Evolutionary conservation across 257 asterid genomes (phyloP), one percentile per base, ranked within the genome.

Genomic region (Phtheirospermum japonicum): DNA sequence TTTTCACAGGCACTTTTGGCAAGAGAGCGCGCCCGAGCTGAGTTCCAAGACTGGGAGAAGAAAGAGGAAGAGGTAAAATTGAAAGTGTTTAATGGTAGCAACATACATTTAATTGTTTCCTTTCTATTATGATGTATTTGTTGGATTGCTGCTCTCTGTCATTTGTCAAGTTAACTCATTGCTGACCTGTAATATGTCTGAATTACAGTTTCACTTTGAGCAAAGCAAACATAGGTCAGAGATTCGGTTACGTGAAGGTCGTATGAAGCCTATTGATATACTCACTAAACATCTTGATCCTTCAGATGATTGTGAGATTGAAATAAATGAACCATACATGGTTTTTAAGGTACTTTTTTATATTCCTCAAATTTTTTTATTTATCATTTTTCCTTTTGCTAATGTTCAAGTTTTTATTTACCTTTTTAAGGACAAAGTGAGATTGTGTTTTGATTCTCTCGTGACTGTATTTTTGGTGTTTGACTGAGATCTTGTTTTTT

Each of bases 41-140:
- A 92, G 82, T 89, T 85, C 68, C 96, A 92, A 7, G 99, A 92
- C 71, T 92, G 97, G 99, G 99, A 92, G 82, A 92, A 92, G 89
- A 92, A 89, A 72, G 99, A 92, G 74, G 99, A 92, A 65, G 99
- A 92, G 86, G 96, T 83, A 68, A 43, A 23, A 23, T 23, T 23
- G 28, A 23, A 37, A 64, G 11, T 26, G 43, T 57, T 50, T 55
- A 40, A 30, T 43, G 18, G n/a, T 61, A 8, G 52, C 56, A 54
- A 32, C 52, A 63, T 65, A 34, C 40, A 39, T 6, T 46, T 56
- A n/a, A 11, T 26, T 61, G 2, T 26, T 46, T 63, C 67, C 50
- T 53, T 63, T 46, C 46, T 48, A 26, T 45, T 57, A 40, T 46
- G 49, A 40, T 40, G 42, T 33, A 43, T 37, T 58, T 63, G 37